Conservation (phyloP, 768 basidiomycete species). For the Paxillus rubicundulus region DNA sequence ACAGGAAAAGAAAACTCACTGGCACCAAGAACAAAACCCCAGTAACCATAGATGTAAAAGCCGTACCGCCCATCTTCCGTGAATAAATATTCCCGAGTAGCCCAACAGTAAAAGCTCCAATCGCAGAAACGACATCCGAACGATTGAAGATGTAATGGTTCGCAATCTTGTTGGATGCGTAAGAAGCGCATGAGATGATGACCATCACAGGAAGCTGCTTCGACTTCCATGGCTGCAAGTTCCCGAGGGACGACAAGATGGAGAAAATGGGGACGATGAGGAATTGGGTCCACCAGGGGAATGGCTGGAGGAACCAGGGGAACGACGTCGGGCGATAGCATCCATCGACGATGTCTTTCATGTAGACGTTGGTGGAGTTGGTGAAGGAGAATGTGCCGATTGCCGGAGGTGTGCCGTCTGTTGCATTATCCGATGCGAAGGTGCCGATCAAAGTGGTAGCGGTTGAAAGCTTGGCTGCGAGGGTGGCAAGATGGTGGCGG, state of each 20-base stretch:
- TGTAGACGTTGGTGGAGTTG: conserved; percentile 44
- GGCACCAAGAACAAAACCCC: conserved; percentile 86
- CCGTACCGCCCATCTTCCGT: conserved; percentile 78
- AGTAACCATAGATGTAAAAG: conserved; percentile 89
- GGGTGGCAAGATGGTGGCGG: conserved; percentile 49
- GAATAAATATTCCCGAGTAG: conserved; percentile 80
- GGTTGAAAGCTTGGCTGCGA: conserved; percentile 51
- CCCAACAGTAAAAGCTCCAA: conserved; percentile 82
- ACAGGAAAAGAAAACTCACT: conserved; percentile 43
- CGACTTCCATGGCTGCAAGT: conserved; percentile 73
- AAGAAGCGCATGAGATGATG: conserved; percentile 75
- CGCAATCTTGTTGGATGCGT: conserved; percentile 76
- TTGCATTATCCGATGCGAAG: conserved; percentile 58
- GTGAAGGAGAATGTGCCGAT: conserved; percentile 67
- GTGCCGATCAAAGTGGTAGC: conserved; percentile 58
- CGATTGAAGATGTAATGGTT: conserved; percentile 85
- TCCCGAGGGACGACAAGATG: conserved; percentile 66
- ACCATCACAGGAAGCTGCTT: conserved; percentile 81
- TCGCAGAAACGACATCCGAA: conserved; percentile 80
- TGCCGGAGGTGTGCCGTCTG: conserved; percentile 43
- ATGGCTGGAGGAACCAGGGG: conserved; percentile 79
- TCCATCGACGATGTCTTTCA: conserved; percentile 54
- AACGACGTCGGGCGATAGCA: conserved; percentile 67
- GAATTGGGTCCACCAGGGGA: conserved; percentile 76
- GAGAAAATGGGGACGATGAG: conserved; percentile 77